These are phyloP conservation scores for Begonia fuchsioides DNA, from an alignment of 306 rosid species.

Conservation along the genomic window DNA sequence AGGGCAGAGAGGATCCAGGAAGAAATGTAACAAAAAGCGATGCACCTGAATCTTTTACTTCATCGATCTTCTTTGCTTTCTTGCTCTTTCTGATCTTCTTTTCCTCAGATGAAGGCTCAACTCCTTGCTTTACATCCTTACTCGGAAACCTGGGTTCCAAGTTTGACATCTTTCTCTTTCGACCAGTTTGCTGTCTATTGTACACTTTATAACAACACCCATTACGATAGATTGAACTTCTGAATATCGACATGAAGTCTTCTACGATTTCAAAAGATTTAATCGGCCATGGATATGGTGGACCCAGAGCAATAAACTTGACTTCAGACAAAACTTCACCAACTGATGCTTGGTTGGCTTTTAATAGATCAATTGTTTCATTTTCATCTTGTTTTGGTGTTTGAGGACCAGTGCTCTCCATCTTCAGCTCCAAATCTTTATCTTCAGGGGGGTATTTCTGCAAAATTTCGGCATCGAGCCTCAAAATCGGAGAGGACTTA, in stretches of 20 bases:
- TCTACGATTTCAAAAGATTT: conserved; percentile 18
- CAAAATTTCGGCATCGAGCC: conserved; percentile 7
- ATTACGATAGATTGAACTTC: conserved; percentile 35
- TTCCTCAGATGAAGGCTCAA: conserved; percentile 6
- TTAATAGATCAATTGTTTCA: conserved; percentile 24
- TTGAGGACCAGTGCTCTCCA: conserved; percentile 18
- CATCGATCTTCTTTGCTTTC: conserved; percentile 4
- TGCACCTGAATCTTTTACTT: conserved; percentile 23
- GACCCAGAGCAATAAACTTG: conserved; percentile 30
- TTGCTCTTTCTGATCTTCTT: conserved; percentile 12
- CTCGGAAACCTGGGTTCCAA: conserved; percentile 16
- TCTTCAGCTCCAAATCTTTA: too few species aligned
- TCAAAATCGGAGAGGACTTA: conserved; percentile 14
- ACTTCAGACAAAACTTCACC: conserved; percentile 26
- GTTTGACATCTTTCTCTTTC: conserved; percentile 39
- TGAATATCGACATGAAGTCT: conserved; percentile 29
- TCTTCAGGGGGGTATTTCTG: conserved; percentile 5
- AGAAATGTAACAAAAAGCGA: conserved; percentile 35
- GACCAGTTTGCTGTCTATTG: conserved; percentile 19
- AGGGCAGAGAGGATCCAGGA: conserved; percentile 44
- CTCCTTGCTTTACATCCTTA: conserved; percentile 13
- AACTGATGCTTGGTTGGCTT: conserved; percentile 24
- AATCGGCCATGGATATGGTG: conserved; percentile 11
- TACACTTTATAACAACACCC: conserved; percentile 27
- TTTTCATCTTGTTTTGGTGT: conserved; percentile 15